A percentile compares a stretch with the other conserved stretches of the same genome.
These are phyloP conservation scores for Gossypium gossypioides DNA, from an alignment of 441 rosid species.

Conservation along the genomic window DNA sequence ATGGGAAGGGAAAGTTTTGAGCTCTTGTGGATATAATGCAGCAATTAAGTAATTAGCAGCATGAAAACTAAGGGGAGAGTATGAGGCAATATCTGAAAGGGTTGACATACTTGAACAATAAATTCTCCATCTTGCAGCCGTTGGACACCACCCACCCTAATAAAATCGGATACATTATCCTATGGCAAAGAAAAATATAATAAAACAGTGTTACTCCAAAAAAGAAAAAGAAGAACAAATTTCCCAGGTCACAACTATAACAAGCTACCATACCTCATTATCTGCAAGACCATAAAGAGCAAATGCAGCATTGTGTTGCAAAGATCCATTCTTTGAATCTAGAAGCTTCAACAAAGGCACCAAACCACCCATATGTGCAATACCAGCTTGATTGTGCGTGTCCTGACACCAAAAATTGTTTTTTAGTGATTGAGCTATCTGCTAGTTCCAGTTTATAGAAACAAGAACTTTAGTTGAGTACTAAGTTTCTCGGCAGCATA, in stretches of 20 bases:
- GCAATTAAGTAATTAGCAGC: conserved; percentile 1
- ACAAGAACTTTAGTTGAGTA: background rate
- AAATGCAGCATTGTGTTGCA: conserved; percentile 98
- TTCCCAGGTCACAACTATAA: conserved; percentile 11
- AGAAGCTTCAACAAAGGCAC: conserved; percentile 79
- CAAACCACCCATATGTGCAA: conserved; percentile 87
- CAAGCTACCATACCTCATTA: conserved; percentile 58
- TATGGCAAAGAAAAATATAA: conserved; percentile 25
- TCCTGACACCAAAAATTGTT: conserved; percentile 42
- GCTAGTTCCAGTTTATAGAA: background rate
- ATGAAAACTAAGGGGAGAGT: background rate
- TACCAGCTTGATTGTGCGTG: conserved; percentile 88
- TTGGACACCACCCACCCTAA: conserved; percentile 92
- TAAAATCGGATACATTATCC: conserved; percentile 93
- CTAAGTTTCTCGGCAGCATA: background rate
- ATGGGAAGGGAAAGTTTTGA: conserved; percentile 10
- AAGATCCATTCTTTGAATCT: conserved; percentile 89
- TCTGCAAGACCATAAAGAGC: conserved; percentile 97
- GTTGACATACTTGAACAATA: conserved; percentile 72
- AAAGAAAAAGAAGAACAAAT: background rate
- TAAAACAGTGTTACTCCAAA: conserved; percentile 9
- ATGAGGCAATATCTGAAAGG: conserved; percentile 6
- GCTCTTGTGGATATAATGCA: background rate
- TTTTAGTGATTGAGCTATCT: conserved; percentile 8
- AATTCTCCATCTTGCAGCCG: conserved; percentile 94